Evolutionary conservation across 495 filamentous ascomycete genomes (phyloP), one percentile per base, ranked within the genome.

Genomic region (Aspergillus baeticus): DNA sequence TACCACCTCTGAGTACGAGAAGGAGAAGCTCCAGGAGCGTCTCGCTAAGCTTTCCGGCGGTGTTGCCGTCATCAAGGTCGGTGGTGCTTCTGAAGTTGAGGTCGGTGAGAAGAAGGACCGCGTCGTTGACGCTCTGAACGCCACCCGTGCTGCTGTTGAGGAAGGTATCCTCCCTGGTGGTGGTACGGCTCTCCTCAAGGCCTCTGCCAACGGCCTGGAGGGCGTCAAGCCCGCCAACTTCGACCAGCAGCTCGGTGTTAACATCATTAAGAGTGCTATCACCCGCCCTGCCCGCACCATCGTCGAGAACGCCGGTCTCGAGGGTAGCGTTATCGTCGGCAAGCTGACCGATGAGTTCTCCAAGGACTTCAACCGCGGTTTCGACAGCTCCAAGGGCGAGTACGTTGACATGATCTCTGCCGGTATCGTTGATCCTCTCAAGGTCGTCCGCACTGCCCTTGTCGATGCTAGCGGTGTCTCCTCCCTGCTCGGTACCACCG

Each of bases 31-130:
- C 54, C 94, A 98, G 77, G 94, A 98, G 80, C 94, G 94, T 78
- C 89, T 98, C 48, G 94, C 94, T 63, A 98, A 98, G 87, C 91
- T 98, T 62, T 98, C 94, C 43, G 94, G 94, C 52, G 94, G 94
- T 84, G 94, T 98, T 68, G 94, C 94, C 60, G 94, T 98, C 76
- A 98, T 98, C 83, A 96, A 93, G 82, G 94, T 98, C 62, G 94
- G 94, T 65, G 94, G 94, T 73, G 81, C 92, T 55, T 97, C 92
- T 62, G 94, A 98, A 78, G 93, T 98, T 61, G 94, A 98, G 81
- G 94, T 98, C 57, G 84, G 90, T 61, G 94, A 98, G 86, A 98
- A 98, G 91, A 98, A 98, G 83, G 94, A 98, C 74, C 91, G 94
- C 63, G 96, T 98, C 62, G 92, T 98, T 47, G 94, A 98, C 76